These are phyloP conservation scores for Amphibolis antarctica DNA, from an alignment of 106 monocot genomes.

Conservation along the genomic window DNA sequence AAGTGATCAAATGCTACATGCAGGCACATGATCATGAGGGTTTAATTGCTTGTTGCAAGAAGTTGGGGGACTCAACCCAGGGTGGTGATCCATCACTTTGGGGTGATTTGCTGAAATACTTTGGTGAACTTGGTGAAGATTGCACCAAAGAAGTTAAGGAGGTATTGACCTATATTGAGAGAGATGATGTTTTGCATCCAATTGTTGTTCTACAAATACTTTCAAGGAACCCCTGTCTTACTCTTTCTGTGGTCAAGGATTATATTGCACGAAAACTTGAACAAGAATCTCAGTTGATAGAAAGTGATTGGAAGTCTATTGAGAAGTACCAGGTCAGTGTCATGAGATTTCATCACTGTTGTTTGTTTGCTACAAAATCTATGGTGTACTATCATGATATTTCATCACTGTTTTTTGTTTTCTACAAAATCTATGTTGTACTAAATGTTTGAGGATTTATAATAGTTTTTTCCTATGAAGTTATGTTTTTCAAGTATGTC, in stretches of 20 bases:
- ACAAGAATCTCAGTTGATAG: slow-evolving; percentile 85
- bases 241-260: slow-evolving; percentile 92
- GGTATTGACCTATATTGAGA: slow-evolving; percentile 83
- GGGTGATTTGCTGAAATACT: slow-evolving; percentile 83
- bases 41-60: slow-evolving; percentile 85
- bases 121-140: slow-evolving; percentile 86
- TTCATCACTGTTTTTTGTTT: no score
- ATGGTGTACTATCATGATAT: neutral
- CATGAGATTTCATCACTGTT: neutral
- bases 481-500: no score
- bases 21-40: slow-evolving; percentile 83
- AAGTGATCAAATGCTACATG: slow-evolving; percentile 90
- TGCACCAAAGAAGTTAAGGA: slow-evolving; percentile 97
- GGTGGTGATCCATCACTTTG: slow-evolving; percentile 91
- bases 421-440: no score
- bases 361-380: no score
- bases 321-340: slow-evolving; percentile 81
- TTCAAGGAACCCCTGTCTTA: slow-evolving; percentile 69
- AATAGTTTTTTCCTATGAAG: no score
- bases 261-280: slow-evolving; percentile 97
- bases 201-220: slow-evolving; percentile 83
- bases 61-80: slow-evolving; percentile 65
- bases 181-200: slow-evolving; percentile 82
- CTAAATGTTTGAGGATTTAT: no score
- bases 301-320: slow-evolving; percentile 74